Evolutionary conservation across 2,329 filamentous ascomycete species (phyloP).

Genomic region (Aspergillus hiratsukae): DNA sequence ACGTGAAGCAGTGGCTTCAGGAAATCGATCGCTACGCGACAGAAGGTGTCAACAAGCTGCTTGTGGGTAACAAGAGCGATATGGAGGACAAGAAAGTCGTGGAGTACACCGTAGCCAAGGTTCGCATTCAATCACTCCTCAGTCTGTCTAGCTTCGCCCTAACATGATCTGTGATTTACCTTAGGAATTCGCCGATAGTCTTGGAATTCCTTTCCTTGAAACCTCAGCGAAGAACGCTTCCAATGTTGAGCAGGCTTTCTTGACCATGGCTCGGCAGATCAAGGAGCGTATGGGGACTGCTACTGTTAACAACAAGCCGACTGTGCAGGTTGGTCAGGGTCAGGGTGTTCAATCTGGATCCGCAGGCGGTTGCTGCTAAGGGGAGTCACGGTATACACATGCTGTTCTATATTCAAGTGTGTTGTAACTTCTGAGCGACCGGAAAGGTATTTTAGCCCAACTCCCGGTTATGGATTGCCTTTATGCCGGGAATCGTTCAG

Average conservation of each 20-base stretch:
- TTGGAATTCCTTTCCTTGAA: constrained; percentile 98
- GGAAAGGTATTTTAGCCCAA: background rate
- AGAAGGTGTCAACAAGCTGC: constrained; percentile 98
- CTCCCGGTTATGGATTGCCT: background rate
- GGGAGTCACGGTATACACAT: constrained; percentile 20
- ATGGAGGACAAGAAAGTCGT: constrained; percentile 99
- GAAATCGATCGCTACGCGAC: constrained; percentile 99
- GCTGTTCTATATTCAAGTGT: constrained; percentile 19
- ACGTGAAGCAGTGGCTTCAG: constrained; percentile 99
- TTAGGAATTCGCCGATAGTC: constrained; percentile 96
- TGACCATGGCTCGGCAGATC: constrained; percentile 99
- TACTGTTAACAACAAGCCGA: constrained; percentile 96
- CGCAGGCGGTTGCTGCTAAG: constrained; percentile 86
- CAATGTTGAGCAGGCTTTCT: constrained; percentile 99
- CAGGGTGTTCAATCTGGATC: constrained; percentile 87
- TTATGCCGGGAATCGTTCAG: background rate
- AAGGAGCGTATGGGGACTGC: constrained; percentile 99
- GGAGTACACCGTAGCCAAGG: constrained; percentile 99
- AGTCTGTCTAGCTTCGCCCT: background rate
- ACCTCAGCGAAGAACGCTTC: constrained; percentile 99
- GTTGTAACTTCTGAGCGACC: constrained; percentile 10
- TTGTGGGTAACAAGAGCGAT: constrained; percentile 99
- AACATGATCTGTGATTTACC: constrained; percentile 8
- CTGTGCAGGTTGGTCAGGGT: constrained; percentile 90
- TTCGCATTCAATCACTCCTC: constrained; percentile 43